Conservation (phyloP, 345 rosid genomes). For the Hibiscus trionum region DNA sequence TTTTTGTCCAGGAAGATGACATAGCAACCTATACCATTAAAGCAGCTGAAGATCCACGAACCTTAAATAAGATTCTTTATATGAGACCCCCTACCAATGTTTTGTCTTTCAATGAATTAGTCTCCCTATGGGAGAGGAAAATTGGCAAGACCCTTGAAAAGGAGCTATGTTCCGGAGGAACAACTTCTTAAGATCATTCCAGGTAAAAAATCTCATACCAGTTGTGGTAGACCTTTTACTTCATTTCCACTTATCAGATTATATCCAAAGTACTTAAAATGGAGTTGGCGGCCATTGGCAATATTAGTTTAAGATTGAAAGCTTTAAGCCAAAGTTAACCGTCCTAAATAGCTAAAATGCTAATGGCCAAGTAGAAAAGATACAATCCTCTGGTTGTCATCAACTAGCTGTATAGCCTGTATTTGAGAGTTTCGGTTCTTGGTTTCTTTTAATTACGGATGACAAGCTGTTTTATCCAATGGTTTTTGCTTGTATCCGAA, state of each 20-base stretch:
- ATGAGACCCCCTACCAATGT: constrained; percentile 47
- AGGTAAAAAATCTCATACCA: constrained; percentile 19
- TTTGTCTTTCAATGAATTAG: constrained; percentile 48
- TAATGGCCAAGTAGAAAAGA: neutral
- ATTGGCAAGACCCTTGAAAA: constrained; percentile 56
- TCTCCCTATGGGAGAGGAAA: constrained; percentile 67
- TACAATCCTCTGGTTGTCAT: neutral
- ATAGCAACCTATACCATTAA: constrained; percentile 43
- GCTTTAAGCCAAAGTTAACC: neutral
- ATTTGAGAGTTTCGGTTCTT: neutral
- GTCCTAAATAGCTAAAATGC: neutral
- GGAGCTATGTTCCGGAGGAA: constrained; percentile 46
- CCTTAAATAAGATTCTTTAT: constrained; percentile 50
- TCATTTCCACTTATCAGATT: neutral
- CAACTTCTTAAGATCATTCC: constrained; percentile 38
- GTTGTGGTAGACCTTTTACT: neutral
- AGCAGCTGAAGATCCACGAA: constrained; percentile 51
- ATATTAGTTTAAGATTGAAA: neutral
- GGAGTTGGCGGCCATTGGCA: neutral
- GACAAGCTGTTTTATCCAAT: neutral
- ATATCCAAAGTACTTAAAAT: neutral
- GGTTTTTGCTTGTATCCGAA: neutral
- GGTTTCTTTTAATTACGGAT: neutral
- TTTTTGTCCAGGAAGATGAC: constrained; percentile 50
- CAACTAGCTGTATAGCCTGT: neutral